Conservation (phyloP, 352 stramenopile species). For the Thalassiosira mediterranea region DNA sequence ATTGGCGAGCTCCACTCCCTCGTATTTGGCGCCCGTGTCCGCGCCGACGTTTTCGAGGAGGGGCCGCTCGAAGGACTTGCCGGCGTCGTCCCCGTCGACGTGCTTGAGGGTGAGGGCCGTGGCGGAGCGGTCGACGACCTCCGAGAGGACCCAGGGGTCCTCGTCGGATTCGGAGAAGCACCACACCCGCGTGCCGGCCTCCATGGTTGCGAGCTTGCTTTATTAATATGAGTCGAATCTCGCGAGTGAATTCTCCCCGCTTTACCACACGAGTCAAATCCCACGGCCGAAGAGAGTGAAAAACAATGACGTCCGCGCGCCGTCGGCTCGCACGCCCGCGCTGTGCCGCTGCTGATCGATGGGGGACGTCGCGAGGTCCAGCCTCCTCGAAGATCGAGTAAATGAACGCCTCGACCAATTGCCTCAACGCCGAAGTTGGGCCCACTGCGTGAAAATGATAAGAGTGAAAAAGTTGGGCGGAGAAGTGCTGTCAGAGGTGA, state of each 20-base stretch:
- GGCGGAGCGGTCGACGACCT: slow-evolving; percentile 66
- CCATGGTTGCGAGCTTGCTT: slow-evolving; percentile 70
- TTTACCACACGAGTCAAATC: too few species aligned
- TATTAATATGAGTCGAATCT: too few species aligned
- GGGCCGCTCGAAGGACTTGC: slow-evolving; percentile 38
- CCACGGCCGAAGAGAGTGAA: too few species aligned
- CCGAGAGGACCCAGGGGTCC: slow-evolving; percentile 79
- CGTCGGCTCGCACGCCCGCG: too few species aligned
- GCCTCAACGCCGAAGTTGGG: too few species aligned
- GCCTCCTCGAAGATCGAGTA: background rate
- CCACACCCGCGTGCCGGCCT: slow-evolving; percentile 79
- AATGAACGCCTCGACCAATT: background rate
- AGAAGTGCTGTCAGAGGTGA: too few species aligned
- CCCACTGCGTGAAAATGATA: too few species aligned
- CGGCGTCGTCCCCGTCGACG: slow-evolving; percentile 19
- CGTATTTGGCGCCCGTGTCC: slow-evolving; percentile 60
- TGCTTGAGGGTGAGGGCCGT: slow-evolving; percentile 56
- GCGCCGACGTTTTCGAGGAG: slow-evolving; percentile 15
- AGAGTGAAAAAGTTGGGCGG: too few species aligned
- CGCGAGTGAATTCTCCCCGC: too few species aligned
- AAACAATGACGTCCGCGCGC: too few species aligned
- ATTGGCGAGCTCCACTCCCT: slow-evolving; percentile 83
- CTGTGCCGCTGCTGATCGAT: too few species aligned
- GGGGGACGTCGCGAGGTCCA: too few species aligned
- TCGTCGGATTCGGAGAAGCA: slow-evolving; percentile 64